Evolutionary conservation across 352 stramenopile genomes (phyloP).

Genomic region (Phytophthora rubi): DNA sequence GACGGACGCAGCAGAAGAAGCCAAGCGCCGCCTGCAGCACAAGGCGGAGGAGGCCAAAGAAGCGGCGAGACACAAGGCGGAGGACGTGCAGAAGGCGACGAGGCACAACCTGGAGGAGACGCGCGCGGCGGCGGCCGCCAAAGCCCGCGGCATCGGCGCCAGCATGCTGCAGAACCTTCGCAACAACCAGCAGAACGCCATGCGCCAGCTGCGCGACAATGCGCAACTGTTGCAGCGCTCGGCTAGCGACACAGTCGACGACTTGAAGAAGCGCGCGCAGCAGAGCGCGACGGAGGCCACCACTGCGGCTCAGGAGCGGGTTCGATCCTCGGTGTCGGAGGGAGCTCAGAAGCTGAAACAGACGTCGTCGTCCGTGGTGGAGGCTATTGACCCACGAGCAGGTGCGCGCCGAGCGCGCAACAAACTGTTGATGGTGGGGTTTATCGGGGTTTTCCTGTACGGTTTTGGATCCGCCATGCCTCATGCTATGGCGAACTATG

Average conservation of each 20-base stretch:
- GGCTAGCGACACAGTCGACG: slow-evolving; percentile 47
- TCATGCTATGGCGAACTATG: slow-evolving; percentile 73
- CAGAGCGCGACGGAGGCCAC: slow-evolving; percentile 38
- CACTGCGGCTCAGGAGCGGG: slow-evolving; percentile 40
- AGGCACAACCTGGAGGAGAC: slow-evolving; percentile 35
- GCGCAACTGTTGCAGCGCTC: slow-evolving; percentile 37
- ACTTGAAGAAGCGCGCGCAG: slow-evolving; percentile 26
- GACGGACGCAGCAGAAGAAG: slow-evolving; percentile 8
- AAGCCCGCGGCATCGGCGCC: slow-evolving; percentile 39
- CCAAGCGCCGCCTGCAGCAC: slow-evolving; percentile 24
- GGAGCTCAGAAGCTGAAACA: slow-evolving; percentile 56
- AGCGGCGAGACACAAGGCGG: slow-evolving; percentile 9
- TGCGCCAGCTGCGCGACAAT: slow-evolving; percentile 53
- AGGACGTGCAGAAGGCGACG: slow-evolving; percentile 21
- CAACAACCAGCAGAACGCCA: slow-evolving; percentile 49
- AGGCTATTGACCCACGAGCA: slow-evolving; percentile 58
- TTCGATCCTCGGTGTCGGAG: slow-evolving; percentile 44
- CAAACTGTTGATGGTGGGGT: slow-evolving; percentile 61
- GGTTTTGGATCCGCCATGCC: slow-evolving; percentile 72
- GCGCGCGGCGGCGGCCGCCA: slow-evolving; percentile 24
- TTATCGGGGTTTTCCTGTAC: slow-evolving; percentile 74
- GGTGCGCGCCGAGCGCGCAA: slow-evolving; percentile 56
- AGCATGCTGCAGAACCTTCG: slow-evolving; percentile 53
- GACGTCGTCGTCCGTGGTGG: slow-evolving; percentile 57
- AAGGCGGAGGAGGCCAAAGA: slow-evolving; percentile 21